phyloP scores from a whole-genome alignment of 1,284 basidiomycete species.

The Neolentinus lepideus region DNA sequence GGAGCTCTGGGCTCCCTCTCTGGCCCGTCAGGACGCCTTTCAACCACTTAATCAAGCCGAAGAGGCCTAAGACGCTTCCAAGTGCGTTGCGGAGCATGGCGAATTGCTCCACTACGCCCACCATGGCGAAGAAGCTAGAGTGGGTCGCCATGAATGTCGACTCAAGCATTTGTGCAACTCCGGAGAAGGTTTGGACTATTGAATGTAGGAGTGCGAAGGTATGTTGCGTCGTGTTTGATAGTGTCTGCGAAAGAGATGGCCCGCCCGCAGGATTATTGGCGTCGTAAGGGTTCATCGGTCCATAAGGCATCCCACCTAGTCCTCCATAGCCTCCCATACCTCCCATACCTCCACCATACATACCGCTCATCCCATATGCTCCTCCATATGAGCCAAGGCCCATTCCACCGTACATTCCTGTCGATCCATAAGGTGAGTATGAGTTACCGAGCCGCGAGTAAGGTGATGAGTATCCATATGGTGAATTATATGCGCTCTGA shows the following conservation, averaged over 20 bases:
- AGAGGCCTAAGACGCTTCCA: slow-evolving; percentile 89
- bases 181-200: slow-evolving; percentile 93
- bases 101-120: slow-evolving; percentile 95
- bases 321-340: slow-evolving; percentile 26
- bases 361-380: slow-evolving; percentile 35
- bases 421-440: slow-evolving; percentile 36
- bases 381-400: slow-evolving; percentile 27
- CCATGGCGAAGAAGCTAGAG: slow-evolving; percentile 98
- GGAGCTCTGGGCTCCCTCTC: slow-evolving; percentile 27
- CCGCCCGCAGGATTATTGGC: slow-evolving; percentile 34
- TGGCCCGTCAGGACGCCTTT: slow-evolving; percentile 58
- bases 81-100: slow-evolving; percentile 87
- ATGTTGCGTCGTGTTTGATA: slow-evolving; percentile 85
- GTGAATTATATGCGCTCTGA: slow-evolving; percentile 21
- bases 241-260: slow-evolving; percentile 71
- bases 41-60: slow-evolving; percentile 84
- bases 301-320: slow-evolving; percentile 22
- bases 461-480: slow-evolving; percentile 35
- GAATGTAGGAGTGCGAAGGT: slow-evolving; percentile 93
- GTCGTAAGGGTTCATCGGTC: slow-evolving; percentile 42
- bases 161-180: slow-evolving; percentile 97
- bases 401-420: slow-evolving; percentile 37
- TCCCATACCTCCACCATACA: too few species aligned
- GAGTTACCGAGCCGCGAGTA: slow-evolving; percentile 38
- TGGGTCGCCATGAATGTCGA: slow-evolving; percentile 99